Conservation (phyloP, 768 basidiomycete species). For the Nidula microcarpa region DNA sequence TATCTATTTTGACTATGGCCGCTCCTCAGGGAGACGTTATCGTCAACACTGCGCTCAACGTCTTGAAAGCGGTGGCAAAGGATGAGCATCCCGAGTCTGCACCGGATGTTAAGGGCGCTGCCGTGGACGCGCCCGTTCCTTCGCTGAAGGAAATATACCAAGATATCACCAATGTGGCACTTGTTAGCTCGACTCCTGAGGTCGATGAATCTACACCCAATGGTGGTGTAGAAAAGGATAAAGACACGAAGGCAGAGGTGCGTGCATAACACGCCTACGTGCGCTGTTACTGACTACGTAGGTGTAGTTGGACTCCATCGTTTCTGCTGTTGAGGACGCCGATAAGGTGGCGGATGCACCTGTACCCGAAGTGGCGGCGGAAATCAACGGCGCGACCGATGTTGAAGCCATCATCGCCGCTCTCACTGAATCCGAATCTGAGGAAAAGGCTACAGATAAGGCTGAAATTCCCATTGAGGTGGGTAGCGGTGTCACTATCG, state of each 20-base stretch:
- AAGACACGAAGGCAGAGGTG: no score
- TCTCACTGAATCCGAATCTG: not conserved
- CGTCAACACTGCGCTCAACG: not conserved
- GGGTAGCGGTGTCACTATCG: no score
- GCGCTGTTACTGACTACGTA: no score
- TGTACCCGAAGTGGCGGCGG: not conserved
- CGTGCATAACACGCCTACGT: no score
- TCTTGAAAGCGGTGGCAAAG: not conserved
- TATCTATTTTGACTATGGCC: conserved; percentile 15
- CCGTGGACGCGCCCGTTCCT: not conserved
- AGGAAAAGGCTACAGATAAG: not conserved
- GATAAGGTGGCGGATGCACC: not conserved
- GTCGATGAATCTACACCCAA: not conserved
- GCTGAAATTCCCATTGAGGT: not conserved
- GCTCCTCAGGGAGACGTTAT: conserved; percentile 5
- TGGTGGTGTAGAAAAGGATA: not conserved
- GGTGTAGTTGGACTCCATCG: no score
- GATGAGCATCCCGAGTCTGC: not conserved
- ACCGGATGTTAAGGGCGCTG: not conserved
- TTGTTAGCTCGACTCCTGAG: not conserved
- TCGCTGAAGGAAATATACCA: not conserved
- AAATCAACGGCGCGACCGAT: not conserved
- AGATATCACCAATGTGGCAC: not conserved
- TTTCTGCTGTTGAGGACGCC: not conserved
- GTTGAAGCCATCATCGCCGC: not conserved